Evolutionary conservation across 306 rosid genomes (phyloP), one percentile per base, ranked within the genome.

Genomic region (Sicyos edulis): DNA sequence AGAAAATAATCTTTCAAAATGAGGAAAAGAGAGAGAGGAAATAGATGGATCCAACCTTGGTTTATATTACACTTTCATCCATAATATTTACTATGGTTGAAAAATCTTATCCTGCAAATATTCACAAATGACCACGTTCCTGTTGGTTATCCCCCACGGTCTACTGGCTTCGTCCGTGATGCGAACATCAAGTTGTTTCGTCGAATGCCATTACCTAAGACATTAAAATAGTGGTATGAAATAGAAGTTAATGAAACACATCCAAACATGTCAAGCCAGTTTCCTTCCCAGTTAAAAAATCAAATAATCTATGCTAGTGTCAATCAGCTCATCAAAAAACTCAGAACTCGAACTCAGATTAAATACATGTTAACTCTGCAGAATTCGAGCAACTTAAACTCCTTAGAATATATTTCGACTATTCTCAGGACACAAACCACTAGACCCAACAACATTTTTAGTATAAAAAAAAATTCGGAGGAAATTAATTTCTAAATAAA

Each of bases 131-230:
- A 68, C 58, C 58, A 49, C 8, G 53, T 42, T 64, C 29, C 52
- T 40, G 70, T 42, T 64, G 42, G 42, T 49, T 44, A 5, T 68
- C 21, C 34, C 34, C 44, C 73, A 22, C 19, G 62, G 51, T 26
- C 79, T 79, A 67, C 44, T 37, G 44, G 76, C 83, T 79, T 86
- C 87, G 62, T 87, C 89, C 84, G 80, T 55, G 72, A 67, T 3
- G 5, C 34, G 52, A 42, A 74, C 83, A 60, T 84, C 78, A 86
- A 2, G 95, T 75, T 73, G 92, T 81, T 81, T 92, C 97, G 81
- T 92, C 88, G 80, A 89, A 92, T 72, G 80, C 91, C 96, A 89
- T 88, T 78, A 84, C 97, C 97, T 89, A 83, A 1, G n/a, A 64
- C 17, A 71, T 26, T 56, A 55, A 15, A 82, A 70, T 32, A 81